phyloP scores from a whole-genome alignment of 768 basidiomycete genomes.

The Xanthoconium stramineum region DNA sequence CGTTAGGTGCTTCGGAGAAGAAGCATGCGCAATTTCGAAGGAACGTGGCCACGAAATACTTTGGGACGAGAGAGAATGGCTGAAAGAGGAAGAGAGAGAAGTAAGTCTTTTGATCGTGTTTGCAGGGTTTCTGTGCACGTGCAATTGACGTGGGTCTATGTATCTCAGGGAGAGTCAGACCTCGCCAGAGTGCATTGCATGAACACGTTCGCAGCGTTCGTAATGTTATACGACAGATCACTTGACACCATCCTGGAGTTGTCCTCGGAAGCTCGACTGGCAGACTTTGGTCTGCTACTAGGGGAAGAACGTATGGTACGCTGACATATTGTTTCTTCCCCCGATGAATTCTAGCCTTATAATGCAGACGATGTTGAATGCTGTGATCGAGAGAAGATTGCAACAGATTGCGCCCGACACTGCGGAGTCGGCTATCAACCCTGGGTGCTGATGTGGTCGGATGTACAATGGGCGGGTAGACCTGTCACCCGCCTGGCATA shows the following conservation, averaged over 20 bases:
- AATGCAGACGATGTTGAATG: conserved; percentile 35
- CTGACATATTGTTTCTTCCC: conserved; percentile 8
- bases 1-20: conserved; percentile 56
- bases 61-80: conserved; percentile 65
- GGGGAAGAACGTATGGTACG: conserved; percentile 54
- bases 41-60: conserved; percentile 37
- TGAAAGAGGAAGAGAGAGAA: conserved; percentile 54
- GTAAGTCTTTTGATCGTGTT: conserved; percentile 30
- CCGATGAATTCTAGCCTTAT: conserved; percentile 5
- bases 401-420: conserved; percentile 25
- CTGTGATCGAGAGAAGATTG: conserved; percentile 34
- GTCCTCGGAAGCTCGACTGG: conserved; percentile 44
- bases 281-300: conserved; percentile 44
- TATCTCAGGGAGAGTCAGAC: conserved; percentile 55
- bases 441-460: conserved; percentile 13
- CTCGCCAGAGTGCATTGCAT: conserved; percentile 57
- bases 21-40: conserved; percentile 44
- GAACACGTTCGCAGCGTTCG: conserved; percentile 67
- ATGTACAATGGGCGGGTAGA: conserved; percentile 2
- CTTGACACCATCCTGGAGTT: conserved; percentile 56
- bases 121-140: conserved; percentile 11
- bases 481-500: conserved; percentile 6
- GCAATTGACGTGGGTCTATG: conserved; percentile 4
- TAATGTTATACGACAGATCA: conserved; percentile 54
- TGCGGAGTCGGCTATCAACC: conserved; percentile 10